Conservation (phyloP, 2,329 filamentous ascomycete genomes). For the Claviceps monticola region DNA sequence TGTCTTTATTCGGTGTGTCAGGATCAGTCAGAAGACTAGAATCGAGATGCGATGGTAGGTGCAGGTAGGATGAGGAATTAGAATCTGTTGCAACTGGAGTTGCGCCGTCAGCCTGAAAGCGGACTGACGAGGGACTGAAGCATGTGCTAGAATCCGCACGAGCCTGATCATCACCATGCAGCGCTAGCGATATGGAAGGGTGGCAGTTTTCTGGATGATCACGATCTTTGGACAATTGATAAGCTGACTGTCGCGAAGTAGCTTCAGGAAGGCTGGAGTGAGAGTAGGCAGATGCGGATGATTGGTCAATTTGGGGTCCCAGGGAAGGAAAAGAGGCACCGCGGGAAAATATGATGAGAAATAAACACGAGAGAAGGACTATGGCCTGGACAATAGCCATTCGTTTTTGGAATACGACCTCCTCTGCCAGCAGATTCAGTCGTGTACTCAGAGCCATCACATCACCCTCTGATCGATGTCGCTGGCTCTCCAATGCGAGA, state of each 20-base stretch:
- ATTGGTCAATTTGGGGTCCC: slow-evolving; percentile 16
- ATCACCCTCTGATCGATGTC: slow-evolving; percentile 71
- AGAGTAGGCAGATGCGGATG: slow-evolving; percentile 11
- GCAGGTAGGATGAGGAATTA: slow-evolving; percentile 10
- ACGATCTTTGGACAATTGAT: background rate
- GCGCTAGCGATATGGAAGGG: background rate
- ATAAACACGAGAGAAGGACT: slow-evolving; percentile 72
- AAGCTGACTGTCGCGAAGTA: slow-evolving; percentile 5
- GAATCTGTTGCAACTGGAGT: slow-evolving; percentile 5
- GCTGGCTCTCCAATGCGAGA: slow-evolving; percentile 77
- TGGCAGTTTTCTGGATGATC: background rate
- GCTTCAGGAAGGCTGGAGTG: slow-evolving; percentile 9
- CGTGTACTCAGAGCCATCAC: slow-evolving; percentile 68
- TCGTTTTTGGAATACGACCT: slow-evolving; percentile 73
- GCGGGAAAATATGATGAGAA: slow-evolving; percentile 69
- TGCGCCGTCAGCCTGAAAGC: background rate
- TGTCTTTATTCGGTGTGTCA: slow-evolving; percentile 4
- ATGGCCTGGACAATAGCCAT: slow-evolving; percentile 89
- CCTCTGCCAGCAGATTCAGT: slow-evolving; percentile 82
- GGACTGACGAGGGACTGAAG: background rate
- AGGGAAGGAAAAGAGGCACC: slow-evolving; percentile 27
- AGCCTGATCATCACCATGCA: background rate
- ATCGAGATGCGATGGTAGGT: slow-evolving; percentile 15
- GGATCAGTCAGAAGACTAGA: slow-evolving; percentile 10
- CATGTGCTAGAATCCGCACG: background rate